These are phyloP conservation scores for Saccharomycopsis malanga DNA, from an alignment of 805 yeast genomes.

Conservation along the genomic window DNA sequence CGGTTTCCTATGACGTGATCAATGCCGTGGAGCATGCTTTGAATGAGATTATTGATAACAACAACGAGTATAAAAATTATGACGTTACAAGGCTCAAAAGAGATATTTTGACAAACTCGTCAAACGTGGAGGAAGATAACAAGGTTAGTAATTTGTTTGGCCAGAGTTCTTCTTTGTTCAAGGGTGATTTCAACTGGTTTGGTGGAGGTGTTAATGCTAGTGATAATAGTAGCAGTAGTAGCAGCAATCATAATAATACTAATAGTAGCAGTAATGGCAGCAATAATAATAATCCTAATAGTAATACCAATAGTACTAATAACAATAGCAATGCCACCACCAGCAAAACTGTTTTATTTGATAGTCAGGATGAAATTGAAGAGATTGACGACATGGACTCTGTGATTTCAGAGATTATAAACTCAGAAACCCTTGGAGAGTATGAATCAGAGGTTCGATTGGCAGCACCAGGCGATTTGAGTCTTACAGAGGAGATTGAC, in stretches of 20 bases:
- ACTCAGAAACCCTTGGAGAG: conserved; percentile 23
- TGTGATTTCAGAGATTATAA: conserved; percentile 19
- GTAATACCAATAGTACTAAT: background rate
- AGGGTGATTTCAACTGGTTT: conserved; percentile 13
- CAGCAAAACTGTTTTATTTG: conserved; percentile 3
- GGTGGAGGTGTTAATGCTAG: too few species aligned
- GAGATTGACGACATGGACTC: conserved; percentile 25
- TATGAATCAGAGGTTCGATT: conserved; percentile 36
- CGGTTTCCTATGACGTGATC: conserved; percentile 40
- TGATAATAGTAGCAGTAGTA: conserved; percentile 7
- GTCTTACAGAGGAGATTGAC: conserved; percentile 59
- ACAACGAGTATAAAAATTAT: conserved; percentile 14
- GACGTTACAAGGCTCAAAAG: conserved; percentile 16
- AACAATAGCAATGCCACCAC: background rate
- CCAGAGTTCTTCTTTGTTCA: conserved; percentile 1
- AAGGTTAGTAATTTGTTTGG: background rate
- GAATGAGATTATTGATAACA: conserved; percentile 44
- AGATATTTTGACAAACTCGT: conserved; percentile 10
- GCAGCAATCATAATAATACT: conserved; percentile 7
- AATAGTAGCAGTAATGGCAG: background rate
- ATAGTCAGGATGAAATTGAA: conserved; percentile 24
- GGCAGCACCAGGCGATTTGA: conserved; percentile 63
- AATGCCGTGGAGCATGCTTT: conserved; percentile 65
- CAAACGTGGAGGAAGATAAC: background rate
- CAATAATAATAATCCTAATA: background rate